Evolutionary conservation across 495 filamentous ascomycete species (phyloP).

Genomic region (Monascus purpureus): DNA sequence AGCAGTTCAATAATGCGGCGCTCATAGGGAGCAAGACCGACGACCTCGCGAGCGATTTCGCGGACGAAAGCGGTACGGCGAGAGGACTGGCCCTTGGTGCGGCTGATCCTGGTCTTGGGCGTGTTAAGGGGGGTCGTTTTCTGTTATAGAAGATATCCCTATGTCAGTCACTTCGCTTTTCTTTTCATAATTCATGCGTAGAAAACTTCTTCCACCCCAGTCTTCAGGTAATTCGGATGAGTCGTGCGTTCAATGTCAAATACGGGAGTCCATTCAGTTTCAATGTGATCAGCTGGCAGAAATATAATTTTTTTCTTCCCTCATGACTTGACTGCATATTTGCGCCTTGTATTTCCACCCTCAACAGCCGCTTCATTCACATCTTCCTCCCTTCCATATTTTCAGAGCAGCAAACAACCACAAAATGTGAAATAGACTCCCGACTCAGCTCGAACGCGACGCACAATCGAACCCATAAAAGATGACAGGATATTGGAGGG

Average conservation of each 20-base stretch:
- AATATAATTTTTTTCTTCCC: no score
- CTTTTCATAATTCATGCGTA: slow-evolving; percentile 10
- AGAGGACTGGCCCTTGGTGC: slow-evolving; percentile 81
- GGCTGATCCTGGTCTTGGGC: slow-evolving; percentile 73
- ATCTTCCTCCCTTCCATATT: slow-evolving; percentile 1
- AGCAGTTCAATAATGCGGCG: slow-evolving; percentile 96
- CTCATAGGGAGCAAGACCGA: slow-evolving; percentile 88
- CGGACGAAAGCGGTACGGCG: slow-evolving; percentile 88
- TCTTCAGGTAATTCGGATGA: no score
- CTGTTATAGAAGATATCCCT: slow-evolving; percentile 32
- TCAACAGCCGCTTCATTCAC: background rate
- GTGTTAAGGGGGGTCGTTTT: slow-evolving; percentile 78
- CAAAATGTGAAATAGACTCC: no score
- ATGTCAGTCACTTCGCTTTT: slow-evolving; percentile 16
- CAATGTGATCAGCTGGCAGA: no score
- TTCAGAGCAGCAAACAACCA: background rate
- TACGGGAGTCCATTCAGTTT: no score
- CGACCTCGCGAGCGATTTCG: slow-evolving; percentile 89
- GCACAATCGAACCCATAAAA: background rate
- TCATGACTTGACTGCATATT: no score
- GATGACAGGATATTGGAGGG: background rate
- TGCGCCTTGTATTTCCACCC: slow-evolving; percentile 1
- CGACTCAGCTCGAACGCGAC: background rate
- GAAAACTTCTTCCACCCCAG: no score
- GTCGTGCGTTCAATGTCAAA: no score